Evolutionary conservation across 805 yeast species (phyloP), one percentile per base, ranked within the genome.

Genomic region (Wickerhamiella shivajii): DNA sequence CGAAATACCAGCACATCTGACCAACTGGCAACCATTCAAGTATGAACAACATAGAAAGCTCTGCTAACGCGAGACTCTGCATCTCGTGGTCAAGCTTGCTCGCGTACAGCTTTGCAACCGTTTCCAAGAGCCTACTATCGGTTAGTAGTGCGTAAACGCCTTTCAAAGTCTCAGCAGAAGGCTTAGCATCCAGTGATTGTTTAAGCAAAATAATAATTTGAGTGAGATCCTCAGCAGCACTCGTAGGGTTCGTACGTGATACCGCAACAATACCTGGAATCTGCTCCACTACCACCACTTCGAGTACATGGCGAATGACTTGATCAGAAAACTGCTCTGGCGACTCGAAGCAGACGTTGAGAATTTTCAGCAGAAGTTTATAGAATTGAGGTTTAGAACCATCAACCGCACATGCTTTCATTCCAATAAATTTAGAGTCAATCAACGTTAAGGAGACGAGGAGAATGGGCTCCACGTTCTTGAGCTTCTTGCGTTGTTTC

Each of bases 61-160:
- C 85, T 0, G 90, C 87, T 47, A 77, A 69, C 0, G 75, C 58
- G 15, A 74, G 74, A 29, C 77, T 85, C 37, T 72, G 29, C 5
- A 73, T 60, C 41, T 66, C 69, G 24, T 74, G 56, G 22, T 68
- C 53, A 43, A 77, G 79, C 0, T 90, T 67, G 36, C 72, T 67
- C 0, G 90, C 67, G 51, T 74, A 83, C 9, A 79, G 34, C 23
- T 25, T 24, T n/a, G 34, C 29, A 9, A 31, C 13, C 9, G 29
- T 22, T 6, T 17, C 14, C 7, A 25, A n/a, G 10, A 31, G 25
- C 20, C 20, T 25, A 10, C 18, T 31, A 11, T 31, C 34, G 16
- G 20, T 16, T 16, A 23, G 26, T 4, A 29, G 32, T 5, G 22
- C 22, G 3, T 24, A 29, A 14, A 29, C 11, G n/a, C 25, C 13